Percentiles rank a stretch among this genome's conserved stretches.
Conservation (phyloP, 495 filamentous ascomycete genomes). For the Cercophora sp. region DNA sequence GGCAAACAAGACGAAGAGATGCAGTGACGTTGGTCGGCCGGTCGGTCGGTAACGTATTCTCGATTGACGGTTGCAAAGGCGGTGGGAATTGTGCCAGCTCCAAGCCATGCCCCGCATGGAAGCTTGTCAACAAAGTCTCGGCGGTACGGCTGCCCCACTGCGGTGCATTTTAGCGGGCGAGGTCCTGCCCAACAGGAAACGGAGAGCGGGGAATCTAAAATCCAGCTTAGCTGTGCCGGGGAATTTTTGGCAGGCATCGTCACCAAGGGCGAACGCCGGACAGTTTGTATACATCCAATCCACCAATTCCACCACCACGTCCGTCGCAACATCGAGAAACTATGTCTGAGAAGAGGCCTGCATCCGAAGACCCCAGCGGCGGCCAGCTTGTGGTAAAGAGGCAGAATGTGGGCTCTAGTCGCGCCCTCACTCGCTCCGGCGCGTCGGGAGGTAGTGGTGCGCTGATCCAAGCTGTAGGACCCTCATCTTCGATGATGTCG, state of each 20-base stretch:
- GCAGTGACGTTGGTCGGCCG: too few species aligned
- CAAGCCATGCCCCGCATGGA: slow-evolving; percentile 3
- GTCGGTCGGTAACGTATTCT: too few species aligned
- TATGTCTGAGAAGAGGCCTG: slow-evolving; percentile 92
- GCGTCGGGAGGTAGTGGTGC: slow-evolving; percentile 58
- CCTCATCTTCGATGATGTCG: slow-evolving; percentile 5
- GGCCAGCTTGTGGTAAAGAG: slow-evolving; percentile 84
- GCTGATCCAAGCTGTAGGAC: slow-evolving; percentile 77
- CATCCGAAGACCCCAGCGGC: slow-evolving; percentile 71
- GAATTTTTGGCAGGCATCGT: slow-evolving; percentile 11
- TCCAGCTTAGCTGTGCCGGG: slow-evolving; percentile 11
- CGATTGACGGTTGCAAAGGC: slow-evolving; percentile 12
- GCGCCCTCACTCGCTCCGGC: slow-evolving; percentile 60
- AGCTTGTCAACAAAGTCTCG: not conserved
- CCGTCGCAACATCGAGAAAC: not conserved
- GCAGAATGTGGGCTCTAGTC: slow-evolving; percentile 70
- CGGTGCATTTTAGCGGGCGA: not conserved
- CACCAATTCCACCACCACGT: not conserved
- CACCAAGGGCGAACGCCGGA: not conserved
- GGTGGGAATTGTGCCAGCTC: slow-evolving; percentile 16
- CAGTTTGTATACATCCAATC: too few species aligned
- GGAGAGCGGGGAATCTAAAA: slow-evolving; percentile 31
- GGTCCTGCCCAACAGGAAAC: slow-evolving; percentile 2
- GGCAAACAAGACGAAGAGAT: too few species aligned
- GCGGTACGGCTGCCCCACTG: not conserved